Base-by-base conservation (phyloP, 805 yeast genomes). In the Danielia oregonensis region DNA sequence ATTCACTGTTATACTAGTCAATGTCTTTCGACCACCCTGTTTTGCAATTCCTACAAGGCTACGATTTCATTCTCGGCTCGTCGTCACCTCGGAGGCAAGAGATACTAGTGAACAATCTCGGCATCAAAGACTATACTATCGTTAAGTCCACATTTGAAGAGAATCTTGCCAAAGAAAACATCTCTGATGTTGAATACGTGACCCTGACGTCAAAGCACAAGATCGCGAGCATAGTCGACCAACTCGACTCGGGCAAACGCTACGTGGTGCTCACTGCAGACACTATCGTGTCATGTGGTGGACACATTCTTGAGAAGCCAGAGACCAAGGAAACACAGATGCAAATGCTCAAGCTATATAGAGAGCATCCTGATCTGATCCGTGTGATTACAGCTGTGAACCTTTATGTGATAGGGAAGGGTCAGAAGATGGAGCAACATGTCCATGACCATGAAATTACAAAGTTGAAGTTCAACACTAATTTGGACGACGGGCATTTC, bases 21-120 rank as follows among this genome's bases (percentile, higher is more conserved):
- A 24, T 24, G 26, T 11, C 26, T 7, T 24, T 7, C 12, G n/a
- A 24, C 19, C 17, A 24, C 18, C 34, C 19, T 17, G 13, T 32
- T 23, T 13, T 11, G 13, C 2, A 10, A 6, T 3, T n/a, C 14
- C 12, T 15, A 12, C 6, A 13, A 7, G 19, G 11, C 6, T 32
- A 29, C 26, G 22, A 56, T 4, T 62, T 89, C 17, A 63, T 86
- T 4, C 68, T 91, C 5, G 96, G 95, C 0, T 86, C 96, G 2
- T 73, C 84, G 1, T 89, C 97, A 0, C 91, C 94, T 2, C 69
- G 96, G 40, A 64, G 98, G 37, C 59, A 65, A 35, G 86, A 85
- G 36, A 82, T 93, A n/a, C 50, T 93, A 18, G 51, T 57, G 4
- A 51, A 49, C 5, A 77, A 82, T 45, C 55, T 83, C 54, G 81